phyloP scores from a whole-genome alignment of 2,329 filamentous ascomycete genomes.

The Aspergillus luchuensis region DNA sequence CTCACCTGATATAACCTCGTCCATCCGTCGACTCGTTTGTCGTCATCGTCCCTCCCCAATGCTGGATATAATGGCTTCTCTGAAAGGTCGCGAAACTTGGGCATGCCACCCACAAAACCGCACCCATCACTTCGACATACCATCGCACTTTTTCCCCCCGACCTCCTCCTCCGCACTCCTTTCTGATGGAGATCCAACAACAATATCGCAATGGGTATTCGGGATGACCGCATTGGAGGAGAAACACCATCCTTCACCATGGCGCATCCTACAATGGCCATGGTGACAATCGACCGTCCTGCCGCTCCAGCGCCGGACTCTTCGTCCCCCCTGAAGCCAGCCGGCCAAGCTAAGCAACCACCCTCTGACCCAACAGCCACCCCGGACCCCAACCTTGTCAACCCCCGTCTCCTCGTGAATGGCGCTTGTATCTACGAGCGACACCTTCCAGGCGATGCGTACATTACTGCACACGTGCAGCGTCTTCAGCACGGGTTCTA shows the following conservation, averaged over 20 bases:
- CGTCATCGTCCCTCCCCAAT: not conserved
- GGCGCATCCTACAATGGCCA: conserved; percentile 9
- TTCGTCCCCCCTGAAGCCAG: conserved; percentile 1
- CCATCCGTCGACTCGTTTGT: not conserved
- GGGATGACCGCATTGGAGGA: conserved; percentile 3
- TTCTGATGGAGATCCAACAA: conserved; percentile 1
- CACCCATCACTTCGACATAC: not conserved
- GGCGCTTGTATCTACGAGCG: conserved; percentile 53
- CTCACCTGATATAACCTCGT: conserved; percentile 5
- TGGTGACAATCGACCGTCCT: conserved; percentile 14
- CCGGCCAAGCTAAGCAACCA: conserved; percentile 5
- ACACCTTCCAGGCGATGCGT: conserved; percentile 50
- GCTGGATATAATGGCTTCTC: not conserved
- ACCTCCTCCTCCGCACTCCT: not conserved
- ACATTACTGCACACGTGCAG: conserved; percentile 53
- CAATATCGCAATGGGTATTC: conserved; percentile 9
- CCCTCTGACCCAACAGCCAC: conserved; percentile 4
- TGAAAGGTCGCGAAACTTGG: not conserved
- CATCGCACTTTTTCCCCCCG: not conserved
- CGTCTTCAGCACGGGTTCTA: conserved; percentile 54
- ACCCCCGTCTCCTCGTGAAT: conserved; percentile 41
- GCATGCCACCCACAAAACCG: not conserved
- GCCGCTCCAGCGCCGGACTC: conserved; percentile 1
- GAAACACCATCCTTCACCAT: not conserved
- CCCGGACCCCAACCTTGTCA: conserved; percentile 40